phyloP scores from a whole-genome alignment of 768 basidiomycete species.

The Kwoniella sp. region DNA sequence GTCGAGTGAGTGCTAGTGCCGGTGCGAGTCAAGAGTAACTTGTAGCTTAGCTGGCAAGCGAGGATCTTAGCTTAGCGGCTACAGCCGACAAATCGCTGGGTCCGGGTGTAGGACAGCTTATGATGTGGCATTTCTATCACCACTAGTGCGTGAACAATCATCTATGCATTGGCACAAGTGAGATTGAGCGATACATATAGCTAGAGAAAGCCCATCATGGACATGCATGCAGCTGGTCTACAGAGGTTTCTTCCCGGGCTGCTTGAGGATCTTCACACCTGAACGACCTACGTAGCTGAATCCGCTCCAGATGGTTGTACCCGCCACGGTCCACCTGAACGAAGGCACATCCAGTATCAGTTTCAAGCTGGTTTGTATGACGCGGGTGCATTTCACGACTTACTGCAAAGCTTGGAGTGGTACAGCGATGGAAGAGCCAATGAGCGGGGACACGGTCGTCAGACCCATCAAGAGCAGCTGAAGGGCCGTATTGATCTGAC shows the following conservation, averaged over 20 bases:
- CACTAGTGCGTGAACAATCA: background rate
- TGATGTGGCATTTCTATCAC: slow-evolving; percentile 11
- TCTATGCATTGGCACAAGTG: background rate
- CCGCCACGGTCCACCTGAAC: slow-evolving; percentile 77
- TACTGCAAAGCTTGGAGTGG: slow-evolving; percentile 75
- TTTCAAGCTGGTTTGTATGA: background rate
- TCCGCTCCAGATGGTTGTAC: slow-evolving; percentile 91
- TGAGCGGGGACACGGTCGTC: slow-evolving; percentile 79
- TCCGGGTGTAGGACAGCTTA: no score
- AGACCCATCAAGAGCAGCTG: slow-evolving; percentile 88
- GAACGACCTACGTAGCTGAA: slow-evolving; percentile 56
- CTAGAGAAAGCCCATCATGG: background rate
- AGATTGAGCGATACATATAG: no score
- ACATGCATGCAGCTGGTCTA: background rate
- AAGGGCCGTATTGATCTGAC: slow-evolving; percentile 86
- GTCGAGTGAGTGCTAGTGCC: background rate
- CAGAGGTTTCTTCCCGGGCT: slow-evolving; percentile 24
- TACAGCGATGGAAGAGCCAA: slow-evolving; percentile 62
- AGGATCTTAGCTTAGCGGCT: background rate
- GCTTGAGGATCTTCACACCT: slow-evolving; percentile 52
- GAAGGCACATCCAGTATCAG: background rate
- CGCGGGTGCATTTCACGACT: slow-evolving; percentile 57
- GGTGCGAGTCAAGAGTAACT: background rate
- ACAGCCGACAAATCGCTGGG: background rate
- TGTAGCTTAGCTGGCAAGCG: no score